Percentiles rank a stretch among this genome's conserved stretches.
Conservation (phyloP, 768 basidiomycete species). For the Mycena chlorophos region DNA sequence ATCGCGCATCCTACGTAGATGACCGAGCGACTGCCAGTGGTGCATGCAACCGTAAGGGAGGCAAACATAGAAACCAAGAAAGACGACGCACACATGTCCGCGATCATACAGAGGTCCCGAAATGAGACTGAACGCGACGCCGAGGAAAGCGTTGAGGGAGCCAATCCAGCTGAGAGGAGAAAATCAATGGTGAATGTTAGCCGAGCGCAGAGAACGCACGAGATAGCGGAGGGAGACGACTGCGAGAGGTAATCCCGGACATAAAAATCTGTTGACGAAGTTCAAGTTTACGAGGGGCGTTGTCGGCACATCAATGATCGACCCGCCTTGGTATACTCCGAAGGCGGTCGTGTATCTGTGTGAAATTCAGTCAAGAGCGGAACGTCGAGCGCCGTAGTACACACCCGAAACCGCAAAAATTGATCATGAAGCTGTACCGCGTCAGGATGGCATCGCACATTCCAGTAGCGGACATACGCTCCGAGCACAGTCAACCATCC, state of each 20-base stretch:
- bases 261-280: conserved; percentile 35
- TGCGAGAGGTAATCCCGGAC: conserved; percentile 36
- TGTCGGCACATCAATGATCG: conserved; percentile 13
- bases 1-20: conserved; percentile 45
- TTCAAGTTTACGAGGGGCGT: conserved; percentile 26
- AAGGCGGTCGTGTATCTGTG: conserved; percentile 39
- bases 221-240: conserved; percentile 37
- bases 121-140: conserved; percentile 44
- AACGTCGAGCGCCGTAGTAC: not conserved
- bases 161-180: conserved; percentile 42
- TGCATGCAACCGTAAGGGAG: conserved; percentile 30
- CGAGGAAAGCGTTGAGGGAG: conserved; percentile 46
- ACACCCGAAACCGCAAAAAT: conserved; percentile 46
- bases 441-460: not conserved
- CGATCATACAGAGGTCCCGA: conserved; percentile 51
- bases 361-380: not conserved
- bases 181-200: conserved; percentile 3
- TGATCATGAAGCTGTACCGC: conserved; percentile 33
- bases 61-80: not conserved
- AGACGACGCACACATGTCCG: conserved; percentile 46
- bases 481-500: conserved; percentile 19
- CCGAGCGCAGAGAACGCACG: conserved; percentile 23
- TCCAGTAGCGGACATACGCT: conserved; percentile 5
- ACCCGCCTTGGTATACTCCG: conserved; percentile 36
- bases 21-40: conserved; percentile 25